phyloP scores from a whole-genome alignment of 495 filamentous ascomycete species.

The Podospora pseudopauciseta region DNA sequence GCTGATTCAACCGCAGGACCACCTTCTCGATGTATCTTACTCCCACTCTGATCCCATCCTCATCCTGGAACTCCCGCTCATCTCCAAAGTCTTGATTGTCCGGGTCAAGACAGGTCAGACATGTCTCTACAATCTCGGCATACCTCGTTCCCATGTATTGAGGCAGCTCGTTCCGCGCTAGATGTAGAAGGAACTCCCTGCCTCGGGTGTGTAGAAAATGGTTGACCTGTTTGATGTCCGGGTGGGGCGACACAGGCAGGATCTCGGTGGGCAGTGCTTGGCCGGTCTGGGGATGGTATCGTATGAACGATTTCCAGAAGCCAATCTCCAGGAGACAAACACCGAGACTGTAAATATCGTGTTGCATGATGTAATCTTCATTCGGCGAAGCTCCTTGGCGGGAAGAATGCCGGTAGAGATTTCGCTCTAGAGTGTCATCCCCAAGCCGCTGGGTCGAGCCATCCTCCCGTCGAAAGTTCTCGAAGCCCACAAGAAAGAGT shows the following conservation, averaged over 20 bases:
- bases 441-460: constrained; percentile 21
- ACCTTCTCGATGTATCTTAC: constrained; percentile 49
- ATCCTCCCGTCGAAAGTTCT: constrained; percentile 40
- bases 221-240: too few species aligned
- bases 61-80: constrained; percentile 46
- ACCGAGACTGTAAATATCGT: constrained; percentile 63
- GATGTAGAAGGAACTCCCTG: constrained; percentile 23
- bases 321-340: constrained; percentile 59
- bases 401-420: constrained; percentile 54
- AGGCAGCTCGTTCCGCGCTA: constrained; percentile 41
- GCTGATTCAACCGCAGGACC: not conserved
- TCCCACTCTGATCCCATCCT: constrained; percentile 47
- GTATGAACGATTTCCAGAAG: constrained; percentile 50
- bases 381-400: constrained; percentile 42
- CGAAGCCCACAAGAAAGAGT: constrained; percentile 50
- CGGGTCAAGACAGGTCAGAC: constrained; percentile 52
- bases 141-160: constrained; percentile 47
- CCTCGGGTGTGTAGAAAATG: too few species aligned
- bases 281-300: constrained; percentile 17
- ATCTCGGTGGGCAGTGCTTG: not conserved
- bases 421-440: constrained; percentile 42
- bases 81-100: constrained; percentile 48
- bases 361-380: constrained; percentile 50
- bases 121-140: constrained; percentile 44
- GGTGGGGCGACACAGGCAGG: not conserved